Evolutionary conservation across 2,329 filamentous ascomycete species (phyloP).

Genomic region (Fusarium sp.): DNA sequence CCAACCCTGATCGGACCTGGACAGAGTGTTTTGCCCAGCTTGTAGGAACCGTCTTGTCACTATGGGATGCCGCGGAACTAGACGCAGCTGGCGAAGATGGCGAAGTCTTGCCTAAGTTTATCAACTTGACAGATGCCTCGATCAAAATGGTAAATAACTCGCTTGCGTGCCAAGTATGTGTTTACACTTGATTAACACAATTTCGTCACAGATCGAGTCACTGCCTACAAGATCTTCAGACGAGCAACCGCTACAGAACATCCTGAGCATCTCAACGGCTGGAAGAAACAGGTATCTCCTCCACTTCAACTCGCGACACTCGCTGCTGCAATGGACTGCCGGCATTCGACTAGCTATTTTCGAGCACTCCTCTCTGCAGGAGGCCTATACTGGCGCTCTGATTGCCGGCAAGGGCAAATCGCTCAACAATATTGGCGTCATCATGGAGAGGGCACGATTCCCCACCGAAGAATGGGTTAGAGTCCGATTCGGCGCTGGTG

Average conservation of each 20-base stretch:
- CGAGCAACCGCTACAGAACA: constrained; percentile 88
- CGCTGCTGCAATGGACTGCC: constrained; percentile 94
- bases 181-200: constrained; percentile 31
- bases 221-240: constrained; percentile 82
- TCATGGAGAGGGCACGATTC: constrained; percentile 83
- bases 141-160: constrained; percentile 85
- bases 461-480: constrained; percentile 92
- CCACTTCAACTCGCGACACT: constrained; percentile 95
- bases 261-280: constrained; percentile 94
- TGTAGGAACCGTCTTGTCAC: constrained; percentile 90
- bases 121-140: constrained; percentile 96
- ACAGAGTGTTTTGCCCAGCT: constrained; percentile 97
- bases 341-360: constrained; percentile 94
- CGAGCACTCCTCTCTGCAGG: constrained; percentile 91
- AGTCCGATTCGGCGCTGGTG: constrained; percentile 94
- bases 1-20: constrained; percentile 89
- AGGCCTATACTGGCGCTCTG: constrained; percentile 94
- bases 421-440: constrained; percentile 88
- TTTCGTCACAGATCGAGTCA: constrained; percentile 77
- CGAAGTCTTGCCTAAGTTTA: constrained; percentile 89
- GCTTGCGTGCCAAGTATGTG: background rate
- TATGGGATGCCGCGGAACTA: constrained; percentile 94
- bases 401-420: constrained; percentile 93
- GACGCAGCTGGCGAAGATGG: constrained; percentile 87
- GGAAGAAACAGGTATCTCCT: constrained; percentile 94